Conservation (phyloP, 495 filamentous ascomycete genomes). For the Astrothelium subdiscretum region DNA sequence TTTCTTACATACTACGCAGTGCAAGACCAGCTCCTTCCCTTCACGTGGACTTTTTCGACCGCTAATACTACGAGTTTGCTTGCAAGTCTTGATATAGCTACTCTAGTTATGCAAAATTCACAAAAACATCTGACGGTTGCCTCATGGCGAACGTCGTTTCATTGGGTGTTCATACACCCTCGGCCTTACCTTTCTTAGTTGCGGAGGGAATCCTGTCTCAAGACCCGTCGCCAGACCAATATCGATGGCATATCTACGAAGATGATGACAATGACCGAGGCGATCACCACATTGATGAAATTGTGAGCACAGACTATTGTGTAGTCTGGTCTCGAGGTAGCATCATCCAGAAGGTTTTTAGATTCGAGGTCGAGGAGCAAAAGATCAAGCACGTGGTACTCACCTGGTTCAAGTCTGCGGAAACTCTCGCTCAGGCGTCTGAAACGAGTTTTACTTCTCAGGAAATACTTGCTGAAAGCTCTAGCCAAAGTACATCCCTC, state of each 20-base stretch:
- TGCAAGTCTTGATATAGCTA: neutral
- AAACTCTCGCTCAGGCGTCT: constrained; percentile 2
- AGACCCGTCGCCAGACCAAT: constrained; percentile 53
- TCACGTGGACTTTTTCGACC: too few species aligned
- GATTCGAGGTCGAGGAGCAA: constrained; percentile 77
- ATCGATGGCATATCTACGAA: constrained; percentile 56
- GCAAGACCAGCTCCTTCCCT: neutral
- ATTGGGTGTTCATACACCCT: constrained; percentile 76
- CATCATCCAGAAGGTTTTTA: constrained; percentile 75
- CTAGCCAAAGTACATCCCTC: neutral
- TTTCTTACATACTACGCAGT: neutral
- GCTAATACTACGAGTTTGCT: neutral
- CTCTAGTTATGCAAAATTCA: neutral
- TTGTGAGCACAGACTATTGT: constrained; percentile 69
- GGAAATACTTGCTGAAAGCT: neutral
- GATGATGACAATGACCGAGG: constrained; percentile 30
- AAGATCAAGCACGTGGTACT: constrained; percentile 72
- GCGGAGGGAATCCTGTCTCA: constrained; percentile 64
- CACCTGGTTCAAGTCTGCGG: constrained; percentile 58
- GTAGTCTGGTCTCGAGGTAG: constrained; percentile 89
- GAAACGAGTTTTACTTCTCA: neutral
- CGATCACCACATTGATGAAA: constrained; percentile 48
- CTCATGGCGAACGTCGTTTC: constrained; percentile 79
- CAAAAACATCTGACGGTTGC: neutral
- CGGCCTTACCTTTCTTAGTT: constrained; percentile 71